Percentiles rank a stretch among this genome's conserved stretches.
Conservation (phyloP, 2,329 filamentous ascomycete species). For the Cladophialophora immunda region DNA sequence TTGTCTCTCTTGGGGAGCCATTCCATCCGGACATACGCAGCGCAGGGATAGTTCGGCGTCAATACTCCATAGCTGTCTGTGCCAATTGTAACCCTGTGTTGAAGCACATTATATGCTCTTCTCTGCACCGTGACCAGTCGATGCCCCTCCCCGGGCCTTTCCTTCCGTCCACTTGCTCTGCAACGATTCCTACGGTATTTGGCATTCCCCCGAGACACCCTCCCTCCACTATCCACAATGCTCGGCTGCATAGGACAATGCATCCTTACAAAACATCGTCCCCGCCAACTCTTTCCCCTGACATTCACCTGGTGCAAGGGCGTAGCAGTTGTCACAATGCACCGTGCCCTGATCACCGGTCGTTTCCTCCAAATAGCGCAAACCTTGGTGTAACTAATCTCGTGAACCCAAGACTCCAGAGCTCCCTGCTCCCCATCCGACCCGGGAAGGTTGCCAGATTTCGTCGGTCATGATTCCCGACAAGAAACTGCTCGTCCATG, state of each 20-base stretch:
- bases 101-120: neutral
- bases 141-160: neutral
- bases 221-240: neutral
- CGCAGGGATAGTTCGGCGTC: neutral
- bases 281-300: neutral
- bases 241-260: neutral
- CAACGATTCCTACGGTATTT: neutral
- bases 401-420: neutral
- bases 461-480: neutral
- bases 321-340: neutral
- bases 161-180: neutral
- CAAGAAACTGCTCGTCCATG: neutral
- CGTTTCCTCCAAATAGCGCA: neutral
- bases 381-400: neutral
- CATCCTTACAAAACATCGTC: neutral
- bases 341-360: neutral
- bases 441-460: neutral
- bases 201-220: neutral
- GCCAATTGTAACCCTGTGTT: constrained; percentile 18
- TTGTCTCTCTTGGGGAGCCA: neutral
- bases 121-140: neutral
- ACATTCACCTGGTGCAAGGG: neutral
- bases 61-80: neutral
- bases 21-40: constrained; percentile 23
- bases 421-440: neutral